Conservation (phyloP, 192 early-diverging fungal genomes). For the Powellomyces hirtus region DNA sequence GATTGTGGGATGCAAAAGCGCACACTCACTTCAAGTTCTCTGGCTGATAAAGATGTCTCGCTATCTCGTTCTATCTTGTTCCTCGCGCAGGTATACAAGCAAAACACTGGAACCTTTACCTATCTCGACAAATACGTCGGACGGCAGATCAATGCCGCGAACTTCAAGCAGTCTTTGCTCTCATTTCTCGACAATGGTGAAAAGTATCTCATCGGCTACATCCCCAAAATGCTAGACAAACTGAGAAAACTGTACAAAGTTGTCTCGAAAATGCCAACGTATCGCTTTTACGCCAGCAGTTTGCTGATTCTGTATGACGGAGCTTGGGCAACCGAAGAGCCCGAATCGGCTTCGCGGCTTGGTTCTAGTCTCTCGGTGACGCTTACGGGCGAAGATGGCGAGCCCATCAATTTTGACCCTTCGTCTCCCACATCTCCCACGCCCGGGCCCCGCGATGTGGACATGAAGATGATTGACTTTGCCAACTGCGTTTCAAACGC, state of each 20-base stretch:
- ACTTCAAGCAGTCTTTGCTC: conserved; percentile 73
- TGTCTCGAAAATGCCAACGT: conserved; percentile 72
- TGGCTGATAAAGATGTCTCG: neutral
- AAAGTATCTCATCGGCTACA: conserved; percentile 67
- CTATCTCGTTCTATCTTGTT: too few species aligned
- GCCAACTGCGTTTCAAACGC: conserved; percentile 78
- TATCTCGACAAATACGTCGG: conserved; percentile 98
- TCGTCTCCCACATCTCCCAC: neutral
- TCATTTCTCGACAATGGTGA: conserved; percentile 88
- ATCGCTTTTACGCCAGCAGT: conserved; percentile 88
- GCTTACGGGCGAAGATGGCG: neutral
- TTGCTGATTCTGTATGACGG: conserved; percentile 94
- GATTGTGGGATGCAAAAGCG: too few species aligned
- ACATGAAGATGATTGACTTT: conserved; percentile 96
- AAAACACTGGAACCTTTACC: conserved; percentile 64
- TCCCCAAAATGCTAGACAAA: conserved; percentile 77
- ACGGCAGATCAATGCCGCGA: conserved; percentile 72
- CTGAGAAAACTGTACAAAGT: conserved; percentile 71
- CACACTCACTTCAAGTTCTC: neutral
- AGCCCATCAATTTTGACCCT: neutral
- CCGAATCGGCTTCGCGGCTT: neutral
- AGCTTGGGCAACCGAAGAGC: conserved; percentile 34
- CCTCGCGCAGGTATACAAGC: conserved; percentile 87
- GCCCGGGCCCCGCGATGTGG: conserved; percentile 45
- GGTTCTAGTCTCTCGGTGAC: neutral